A percentile compares a stretch with the other conserved stretches of the same genome.
Evolutionary conservation across 768 basidiomycete genomes (phyloP).

Genomic region (Russula virescens): DNA sequence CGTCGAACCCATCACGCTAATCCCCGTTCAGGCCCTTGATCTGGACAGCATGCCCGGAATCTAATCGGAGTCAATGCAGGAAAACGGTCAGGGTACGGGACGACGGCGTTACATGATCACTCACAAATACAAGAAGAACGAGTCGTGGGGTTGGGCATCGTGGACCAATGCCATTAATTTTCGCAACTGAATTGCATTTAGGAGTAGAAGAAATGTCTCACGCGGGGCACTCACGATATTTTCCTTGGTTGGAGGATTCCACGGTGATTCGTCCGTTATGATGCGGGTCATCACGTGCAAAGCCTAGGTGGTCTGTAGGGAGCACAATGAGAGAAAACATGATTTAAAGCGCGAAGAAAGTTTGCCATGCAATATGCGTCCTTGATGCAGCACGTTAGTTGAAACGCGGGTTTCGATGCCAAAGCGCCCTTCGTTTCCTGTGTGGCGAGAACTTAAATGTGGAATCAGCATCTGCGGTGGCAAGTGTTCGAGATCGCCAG

Average conservation of each 20-base stretch:
- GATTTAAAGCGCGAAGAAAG: background rate
- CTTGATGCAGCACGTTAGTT: background rate
- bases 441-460: background rate
- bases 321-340: background rate
- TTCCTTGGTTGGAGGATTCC: background rate
- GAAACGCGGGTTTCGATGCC: background rate
- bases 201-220: background rate
- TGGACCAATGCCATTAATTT: background rate
- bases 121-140: background rate
- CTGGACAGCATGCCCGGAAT: slow-evolving; percentile 2
- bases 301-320: background rate
- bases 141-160: background rate
- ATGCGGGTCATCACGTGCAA: background rate
- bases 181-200: background rate
- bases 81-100: background rate
- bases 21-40: background rate
- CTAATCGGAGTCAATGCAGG: background rate
- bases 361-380: background rate
- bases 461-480: background rate
- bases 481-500: background rate
- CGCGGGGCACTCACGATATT: slow-evolving; percentile 4
- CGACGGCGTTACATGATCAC: background rate
- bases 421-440: background rate
- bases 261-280: background rate
- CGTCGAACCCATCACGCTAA: background rate